A percentile compares a stretch with the other conserved stretches of the same genome.
phyloP scores from a whole-genome alignment of 805 yeast species.

The Metschnikowia kunwiensis region DNA sequence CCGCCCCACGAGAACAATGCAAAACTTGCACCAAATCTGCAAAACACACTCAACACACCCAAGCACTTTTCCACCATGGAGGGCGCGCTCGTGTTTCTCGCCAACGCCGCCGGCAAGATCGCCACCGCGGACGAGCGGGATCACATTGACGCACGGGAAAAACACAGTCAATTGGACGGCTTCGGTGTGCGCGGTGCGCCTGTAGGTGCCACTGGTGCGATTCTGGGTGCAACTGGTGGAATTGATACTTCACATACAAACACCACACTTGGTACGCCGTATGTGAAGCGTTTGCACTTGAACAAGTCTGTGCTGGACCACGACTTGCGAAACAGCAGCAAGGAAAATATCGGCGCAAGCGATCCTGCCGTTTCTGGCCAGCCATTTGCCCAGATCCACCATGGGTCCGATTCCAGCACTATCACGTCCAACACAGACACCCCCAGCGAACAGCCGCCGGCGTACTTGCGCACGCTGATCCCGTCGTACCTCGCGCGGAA shows the following conservation, averaged over 20 bases:
- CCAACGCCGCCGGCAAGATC: constrained; percentile 75
- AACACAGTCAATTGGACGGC: constrained; percentile 46
- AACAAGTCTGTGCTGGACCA: neutral
- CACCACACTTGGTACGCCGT: too few relatives aligned
- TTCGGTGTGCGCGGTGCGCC: neutral
- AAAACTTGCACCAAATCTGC: neutral
- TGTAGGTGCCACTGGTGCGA: neutral
- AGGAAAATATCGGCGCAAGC: neutral
- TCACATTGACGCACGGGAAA: constrained; percentile 49
- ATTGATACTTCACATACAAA: neutral
- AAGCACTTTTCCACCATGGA: constrained; percentile 42
- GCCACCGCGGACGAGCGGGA: constrained; percentile 68
- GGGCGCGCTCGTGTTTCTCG: constrained; percentile 69
- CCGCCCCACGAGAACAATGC: neutral
- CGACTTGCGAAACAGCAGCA: neutral
- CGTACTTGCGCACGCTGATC: constrained; percentile 12
- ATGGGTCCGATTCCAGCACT: neutral
- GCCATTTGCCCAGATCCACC: neutral
- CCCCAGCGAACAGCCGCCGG: constrained; percentile 3
- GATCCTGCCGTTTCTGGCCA: neutral
- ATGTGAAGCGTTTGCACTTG: too few relatives aligned
- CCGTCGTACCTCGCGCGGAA: constrained; percentile 22
- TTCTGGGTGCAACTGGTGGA: neutral
- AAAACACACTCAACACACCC: constrained; percentile 1
- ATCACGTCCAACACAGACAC: neutral